A percentile compares a stretch with the other conserved stretches of the same genome.
These are phyloP conservation scores for Diphasiastrum complanatum DNA, from an alignment of 83 land plant species.

Conservation along the genomic window DNA sequence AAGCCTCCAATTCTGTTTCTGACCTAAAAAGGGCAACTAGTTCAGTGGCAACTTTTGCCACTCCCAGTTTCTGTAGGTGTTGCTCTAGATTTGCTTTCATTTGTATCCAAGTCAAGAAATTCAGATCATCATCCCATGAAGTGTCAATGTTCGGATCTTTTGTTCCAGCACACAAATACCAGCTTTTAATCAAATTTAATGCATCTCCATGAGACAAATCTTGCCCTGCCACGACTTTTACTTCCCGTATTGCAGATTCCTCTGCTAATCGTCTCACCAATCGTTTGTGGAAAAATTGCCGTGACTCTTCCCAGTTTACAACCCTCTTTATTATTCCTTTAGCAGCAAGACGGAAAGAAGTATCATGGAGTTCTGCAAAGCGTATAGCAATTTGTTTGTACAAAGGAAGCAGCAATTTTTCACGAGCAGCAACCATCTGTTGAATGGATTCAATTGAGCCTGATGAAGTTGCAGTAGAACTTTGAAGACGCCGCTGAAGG, in stretches of 20 bases:
- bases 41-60: conserved; percentile 46
- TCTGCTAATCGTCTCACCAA: conserved; percentile 75
- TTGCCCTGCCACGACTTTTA: conserved; percentile 68
- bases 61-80: conserved; percentile 48
- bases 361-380: conserved; percentile 92
- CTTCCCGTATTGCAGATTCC: conserved; percentile 42
- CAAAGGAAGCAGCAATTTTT: conserved; percentile 66
- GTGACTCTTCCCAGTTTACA: conserved; percentile 70
- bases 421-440: conserved; percentile 59
- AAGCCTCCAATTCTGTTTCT: conserved; percentile 47
- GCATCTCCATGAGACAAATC: conserved; percentile 50
- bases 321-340: conserved; percentile 81
- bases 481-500: conserved; percentile 44
- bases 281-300: conserved; percentile 71
- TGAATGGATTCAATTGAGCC: conserved; percentile 35
- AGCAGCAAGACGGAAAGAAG: conserved; percentile 88
- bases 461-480: conserved; percentile 24
- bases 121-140: conserved; percentile 61
- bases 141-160: conserved; percentile 17
- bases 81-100: conserved; percentile 45
- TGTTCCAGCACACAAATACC: conserved; percentile 44
- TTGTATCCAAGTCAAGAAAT: conserved; percentile 70
- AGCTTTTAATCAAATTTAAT: conserved; percentile 47
- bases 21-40: conserved; percentile 47
- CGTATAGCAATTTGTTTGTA: conserved; percentile 89